Evolutionary conservation across 192 early-diverging fungal genomes (phyloP).

Genomic region (Backusella circina): DNA sequence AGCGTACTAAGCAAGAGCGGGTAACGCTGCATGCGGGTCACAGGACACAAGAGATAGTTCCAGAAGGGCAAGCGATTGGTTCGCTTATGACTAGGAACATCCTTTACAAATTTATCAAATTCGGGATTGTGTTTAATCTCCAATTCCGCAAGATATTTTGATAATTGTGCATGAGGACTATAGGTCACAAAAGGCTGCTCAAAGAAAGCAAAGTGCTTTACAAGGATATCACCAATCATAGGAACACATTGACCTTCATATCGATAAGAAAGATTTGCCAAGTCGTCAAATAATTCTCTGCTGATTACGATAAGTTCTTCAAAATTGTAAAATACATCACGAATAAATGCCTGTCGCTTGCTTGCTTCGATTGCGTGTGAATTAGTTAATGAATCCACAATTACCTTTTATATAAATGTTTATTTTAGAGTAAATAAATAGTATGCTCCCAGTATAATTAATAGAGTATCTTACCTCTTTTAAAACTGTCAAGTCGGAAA

Average conservation of each 20-base stretch:
- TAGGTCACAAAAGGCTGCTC: slow-evolving; percentile 75
- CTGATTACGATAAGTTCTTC: slow-evolving; percentile 37
- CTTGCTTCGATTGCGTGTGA: slow-evolving; percentile 19
- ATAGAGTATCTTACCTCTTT: slow-evolving; percentile 57
- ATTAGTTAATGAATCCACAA: neutral
- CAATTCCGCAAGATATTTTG: slow-evolving; percentile 74
- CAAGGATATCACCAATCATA: slow-evolving; percentile 82
- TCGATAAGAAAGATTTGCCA: slow-evolving; percentile 47
- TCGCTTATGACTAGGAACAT: slow-evolving; percentile 14
- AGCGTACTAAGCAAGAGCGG: slow-evolving; percentile 80
- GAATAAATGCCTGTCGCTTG: slow-evolving; percentile 67
- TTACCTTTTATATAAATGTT: slow-evolving; percentile 5
- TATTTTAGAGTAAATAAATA: neutral
- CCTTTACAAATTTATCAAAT: slow-evolving; percentile 74
- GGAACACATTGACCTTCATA: slow-evolving; percentile 59
- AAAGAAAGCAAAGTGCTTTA: slow-evolving; percentile 66
- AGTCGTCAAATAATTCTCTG: slow-evolving; percentile 55
- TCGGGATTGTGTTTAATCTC: slow-evolving; percentile 64
- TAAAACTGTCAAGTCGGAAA: slow-evolving; percentile 80
- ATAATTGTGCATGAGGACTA: slow-evolving; percentile 77
- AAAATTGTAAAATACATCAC: slow-evolving; percentile 71
- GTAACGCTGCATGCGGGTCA: slow-evolving; percentile 82
- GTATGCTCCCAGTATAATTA: neutral
- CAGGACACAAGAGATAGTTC: slow-evolving; percentile 66
- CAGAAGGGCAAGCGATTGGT: slow-evolving; percentile 24